phyloP scores from a whole-genome alignment of 78 protist species.

The Speleostelium caveatum region DNA sequence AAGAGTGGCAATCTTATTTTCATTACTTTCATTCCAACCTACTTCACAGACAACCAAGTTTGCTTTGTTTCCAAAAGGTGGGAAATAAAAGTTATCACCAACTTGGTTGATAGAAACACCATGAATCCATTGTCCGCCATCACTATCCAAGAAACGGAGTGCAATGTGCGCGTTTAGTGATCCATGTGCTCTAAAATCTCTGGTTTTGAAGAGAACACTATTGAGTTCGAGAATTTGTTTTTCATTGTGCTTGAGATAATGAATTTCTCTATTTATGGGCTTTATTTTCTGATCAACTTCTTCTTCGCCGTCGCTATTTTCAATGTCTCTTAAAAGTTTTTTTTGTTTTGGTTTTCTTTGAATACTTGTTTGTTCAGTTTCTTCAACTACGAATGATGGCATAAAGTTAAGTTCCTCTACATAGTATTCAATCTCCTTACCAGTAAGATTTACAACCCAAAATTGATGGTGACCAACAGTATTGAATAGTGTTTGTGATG shows the following conservation, averaged over 20 bases:
- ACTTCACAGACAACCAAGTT: conserved; percentile 73
- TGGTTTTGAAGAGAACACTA: conserved; percentile 42
- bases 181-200: conserved; percentile 74
- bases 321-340: not conserved
- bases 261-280: not conserved
- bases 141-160: conserved; percentile 18
- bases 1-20: conserved; percentile 59
- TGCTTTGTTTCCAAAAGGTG: conserved; percentile 48
- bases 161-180: conserved; percentile 67
- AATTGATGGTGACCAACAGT: conserved; percentile 51
- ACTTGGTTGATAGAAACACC: conserved; percentile 65
- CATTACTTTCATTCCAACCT: conserved; percentile 76
- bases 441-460: conserved; percentile 74
- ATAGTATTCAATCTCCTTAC: conserved; percentile 62
- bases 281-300: not conserved
- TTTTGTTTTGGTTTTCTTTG: not conserved
- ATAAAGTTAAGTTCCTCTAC: conserved; percentile 66
- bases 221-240: conserved; percentile 53
- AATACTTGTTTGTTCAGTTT: not conserved
- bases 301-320: not conserved
- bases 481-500: conserved; percentile 34
- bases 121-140: conserved; percentile 52
- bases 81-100: conserved; percentile 73
- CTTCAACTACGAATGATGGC: conserved; percentile 15
- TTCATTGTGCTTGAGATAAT: conserved; percentile 16